Evolutionary conservation across 306 rosid species (phyloP), one percentile per base, ranked within the genome.

Genomic region (Sicyos edulis): DNA sequence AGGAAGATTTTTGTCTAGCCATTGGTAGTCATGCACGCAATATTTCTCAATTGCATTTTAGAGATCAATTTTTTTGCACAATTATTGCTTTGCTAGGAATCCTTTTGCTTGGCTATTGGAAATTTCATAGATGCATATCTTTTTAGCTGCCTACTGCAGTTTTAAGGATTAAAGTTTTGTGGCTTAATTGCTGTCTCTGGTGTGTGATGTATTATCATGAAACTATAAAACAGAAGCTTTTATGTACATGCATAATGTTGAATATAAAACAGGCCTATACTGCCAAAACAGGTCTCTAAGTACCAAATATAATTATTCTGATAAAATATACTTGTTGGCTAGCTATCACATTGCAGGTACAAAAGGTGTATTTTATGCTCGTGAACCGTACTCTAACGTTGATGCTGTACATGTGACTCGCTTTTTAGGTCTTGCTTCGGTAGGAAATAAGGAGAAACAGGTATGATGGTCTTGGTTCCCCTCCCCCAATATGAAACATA

Each of bases 401-500:
- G 92, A 93, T 75, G 99, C 89, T 51, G 89, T 89, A 79, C 96
- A 91, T n/a, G 82, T 85, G 78, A 93, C 97, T 47, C 99, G 96
- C 71, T 93, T 93, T 86, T 81, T 93, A 55, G 99, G 99, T 76
- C 96, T 93, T 79, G 97, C 97, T 10, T 45, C 89, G 13, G 97
- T 93, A 74, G 99, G 96, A 79, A 93, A 93, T 83, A 93, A 72
- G 82, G 96, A 91, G 47, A 93, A 93, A 79, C 96, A 93, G 99
- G 99, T 91, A 75, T 55, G 60, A 32, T 34, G 6, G 29, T 52
- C 61, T 52, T 2, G n/a, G 10, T 10, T 8, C 17, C 40, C n/a
- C 29, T 13, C 53, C 20, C 54, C 47, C 10, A 32, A 37, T 1
- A 15, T 7, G 51, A 11, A 53, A 37, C 57, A 63, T 68, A 58